Percentiles rank a stretch among this genome's conserved stretches.
phyloP scores from a whole-genome alignment of 2,329 filamentous ascomycete species.

The Verticillium zaregamsianum region DNA sequence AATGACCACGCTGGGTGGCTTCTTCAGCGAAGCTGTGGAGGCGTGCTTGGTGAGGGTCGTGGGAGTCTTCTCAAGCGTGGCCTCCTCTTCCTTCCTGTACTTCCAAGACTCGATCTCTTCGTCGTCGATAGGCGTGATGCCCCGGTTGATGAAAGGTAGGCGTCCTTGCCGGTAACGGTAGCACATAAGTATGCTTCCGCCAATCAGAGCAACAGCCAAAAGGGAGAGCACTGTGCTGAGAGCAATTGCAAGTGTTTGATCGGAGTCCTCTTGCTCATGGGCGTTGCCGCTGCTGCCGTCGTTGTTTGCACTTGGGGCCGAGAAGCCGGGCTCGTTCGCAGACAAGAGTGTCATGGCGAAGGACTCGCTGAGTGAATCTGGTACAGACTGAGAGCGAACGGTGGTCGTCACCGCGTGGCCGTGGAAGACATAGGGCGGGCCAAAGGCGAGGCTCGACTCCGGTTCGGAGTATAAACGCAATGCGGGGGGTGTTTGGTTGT shows the following conservation, averaged over 20 bases:
- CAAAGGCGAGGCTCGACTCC: neutral
- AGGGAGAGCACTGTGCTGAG: constrained; percentile 47
- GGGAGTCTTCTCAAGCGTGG: constrained; percentile 15
- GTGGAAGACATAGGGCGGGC: neutral
- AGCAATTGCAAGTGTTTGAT: constrained; percentile 43
- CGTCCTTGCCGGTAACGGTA: constrained; percentile 32
- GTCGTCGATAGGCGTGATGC: constrained; percentile 58
- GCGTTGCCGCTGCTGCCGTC: neutral
- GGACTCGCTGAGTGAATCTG: neutral
- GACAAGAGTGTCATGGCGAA: neutral
- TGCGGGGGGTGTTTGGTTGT: no score
- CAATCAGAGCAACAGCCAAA: constrained; percentile 33
- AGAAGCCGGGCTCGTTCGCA: neutral
- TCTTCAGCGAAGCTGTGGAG: constrained; percentile 33
- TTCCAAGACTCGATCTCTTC: constrained; percentile 65
- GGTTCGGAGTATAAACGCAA: neutral
- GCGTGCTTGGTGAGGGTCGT: constrained; percentile 24
- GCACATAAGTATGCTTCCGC: constrained; percentile 30
- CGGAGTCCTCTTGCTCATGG: constrained; percentile 15
- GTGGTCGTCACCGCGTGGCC: neutral
- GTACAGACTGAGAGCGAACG: neutral
- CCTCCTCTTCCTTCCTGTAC: constrained; percentile 22
- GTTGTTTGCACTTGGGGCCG: neutral
- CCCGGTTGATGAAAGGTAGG: constrained; percentile 44
- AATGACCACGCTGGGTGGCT: constrained; percentile 50